Percentiles rank a stretch among this genome's conserved stretches.
Conservation (phyloP, 768 basidiomycete species). For the Suillus lakei region DNA sequence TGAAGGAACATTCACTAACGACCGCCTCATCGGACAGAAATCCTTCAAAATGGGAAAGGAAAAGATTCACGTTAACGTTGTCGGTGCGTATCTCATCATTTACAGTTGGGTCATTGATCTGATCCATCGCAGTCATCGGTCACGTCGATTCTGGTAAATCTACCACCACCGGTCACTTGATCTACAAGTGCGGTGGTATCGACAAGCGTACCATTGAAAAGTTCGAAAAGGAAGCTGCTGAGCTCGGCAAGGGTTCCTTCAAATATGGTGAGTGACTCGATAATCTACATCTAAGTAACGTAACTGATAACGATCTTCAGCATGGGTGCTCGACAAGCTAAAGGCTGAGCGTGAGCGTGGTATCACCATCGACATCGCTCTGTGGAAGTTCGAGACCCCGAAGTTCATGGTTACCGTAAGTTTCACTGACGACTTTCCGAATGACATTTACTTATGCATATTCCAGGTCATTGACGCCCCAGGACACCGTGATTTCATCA, state of each 20-base stretch:
- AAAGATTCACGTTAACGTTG: conserved; percentile 96
- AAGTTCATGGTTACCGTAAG: conserved; percentile 91
- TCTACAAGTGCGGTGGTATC: conserved; percentile 99
- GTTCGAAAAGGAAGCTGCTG: conserved; percentile 99
- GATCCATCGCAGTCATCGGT: conserved; percentile 77
- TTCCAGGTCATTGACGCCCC: conserved; percentile 96
- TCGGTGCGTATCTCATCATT: conserved; percentile 65
- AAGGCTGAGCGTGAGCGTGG: conserved; percentile 99
- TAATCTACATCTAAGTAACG: conserved; percentile 16
- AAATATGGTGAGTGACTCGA: conserved; percentile 77
- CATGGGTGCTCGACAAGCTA: conserved; percentile 99
- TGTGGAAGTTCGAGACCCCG: conserved; percentile 99
- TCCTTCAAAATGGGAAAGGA: conserved; percentile 92
- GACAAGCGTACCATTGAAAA: conserved; percentile 99
- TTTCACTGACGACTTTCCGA: conserved; percentile 15
- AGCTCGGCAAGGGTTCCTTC: conserved; percentile 99
- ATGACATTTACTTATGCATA: conserved; percentile 12
- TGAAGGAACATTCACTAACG: conserved; percentile 18
- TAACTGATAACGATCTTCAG: conserved; percentile 50
- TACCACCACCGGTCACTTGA: conserved; percentile 99
- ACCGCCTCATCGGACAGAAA: conserved; percentile 41
- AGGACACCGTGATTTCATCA: conserved; percentile 99
- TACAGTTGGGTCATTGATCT: conserved; percentile 31
- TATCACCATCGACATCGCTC: conserved; percentile 99
- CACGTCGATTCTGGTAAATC: conserved; percentile 99